These are phyloP conservation scores for Globisporangium acanthophoron DNA, from an alignment of 352 stramenopile genomes.

Conservation along the genomic window DNA sequence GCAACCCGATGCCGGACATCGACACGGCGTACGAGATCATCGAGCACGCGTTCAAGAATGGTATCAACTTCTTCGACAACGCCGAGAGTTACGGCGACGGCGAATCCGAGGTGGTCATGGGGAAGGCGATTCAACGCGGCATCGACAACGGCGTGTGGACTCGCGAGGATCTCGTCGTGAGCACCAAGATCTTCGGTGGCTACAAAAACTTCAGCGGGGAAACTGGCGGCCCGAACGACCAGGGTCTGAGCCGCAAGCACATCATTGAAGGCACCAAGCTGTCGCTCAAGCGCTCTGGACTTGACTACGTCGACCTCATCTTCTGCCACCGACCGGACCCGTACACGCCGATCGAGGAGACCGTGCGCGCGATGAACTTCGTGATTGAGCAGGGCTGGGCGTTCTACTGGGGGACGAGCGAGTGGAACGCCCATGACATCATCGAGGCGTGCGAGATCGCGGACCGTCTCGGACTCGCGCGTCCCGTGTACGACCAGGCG, in stretches of 20 bases:
- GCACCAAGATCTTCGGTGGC: constrained; percentile 50
- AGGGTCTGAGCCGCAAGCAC: constrained; percentile 12
- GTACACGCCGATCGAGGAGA: too few species aligned
- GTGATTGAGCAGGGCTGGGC: too few species aligned
- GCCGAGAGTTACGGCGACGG: constrained; percentile 30
- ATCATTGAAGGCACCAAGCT: too few species aligned
- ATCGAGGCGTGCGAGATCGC: constrained; percentile 39
- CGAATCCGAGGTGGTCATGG: constrained; percentile 26
- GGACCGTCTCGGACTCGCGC: constrained; percentile 25
- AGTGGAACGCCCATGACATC: constrained; percentile 48
- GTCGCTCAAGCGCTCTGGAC: too few species aligned
- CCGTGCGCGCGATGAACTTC: too few species aligned
- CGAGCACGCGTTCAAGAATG: constrained; percentile 22
- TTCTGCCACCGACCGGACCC: too few species aligned
- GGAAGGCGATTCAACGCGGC: constrained; percentile 20
- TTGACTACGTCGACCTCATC: too few species aligned
- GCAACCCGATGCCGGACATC: constrained; percentile 16
- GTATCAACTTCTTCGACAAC: constrained; percentile 57
- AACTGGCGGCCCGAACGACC: constrained; percentile 15
- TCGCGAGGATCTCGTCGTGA: constrained; percentile 48
- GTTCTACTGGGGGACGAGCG: constrained; percentile 26
- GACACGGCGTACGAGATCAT: constrained; percentile 27
- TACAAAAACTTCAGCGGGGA: background rate
- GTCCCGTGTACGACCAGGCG: constrained; percentile 31
- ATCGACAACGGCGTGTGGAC: constrained; percentile 17